Base-by-base conservation (phyloP, 768 basidiomycete genomes). In the Hericium erinaceus region DNA sequence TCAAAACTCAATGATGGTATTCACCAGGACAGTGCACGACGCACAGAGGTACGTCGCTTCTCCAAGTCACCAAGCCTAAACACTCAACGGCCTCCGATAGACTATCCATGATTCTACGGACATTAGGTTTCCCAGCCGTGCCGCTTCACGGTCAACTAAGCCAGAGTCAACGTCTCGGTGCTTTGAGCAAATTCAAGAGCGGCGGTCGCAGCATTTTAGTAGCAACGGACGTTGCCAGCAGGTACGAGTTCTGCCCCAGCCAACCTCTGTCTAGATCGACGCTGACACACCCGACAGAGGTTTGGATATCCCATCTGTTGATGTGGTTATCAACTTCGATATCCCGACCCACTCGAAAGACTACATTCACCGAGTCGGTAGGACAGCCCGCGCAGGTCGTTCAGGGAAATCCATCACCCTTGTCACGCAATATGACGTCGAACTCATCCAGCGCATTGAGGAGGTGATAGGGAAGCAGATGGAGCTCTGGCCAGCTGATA, bases 321-420 rank as follows among this genome's bases (percentile, higher is more conserved):
- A 99, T 67, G 76, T 95, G 39, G 95, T 99, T 57, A 91, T 99
- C 72, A 99, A 99, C 73, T 99, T 92, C 70, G 95, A 97, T 70
- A 88, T 98, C 61, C 97, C 97, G 1, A 92, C 92, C 1, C 92
- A 98, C 69, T 98, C 95, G 15, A 98, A 99, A 75, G 97, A 98
- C 70, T 99, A 99, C 72, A 97, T 99, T 52, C 97, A 99, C 69
- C 85, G 97, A 48, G 97, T 99, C 10, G 97, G 97, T 40, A 84
- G 97, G 57, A 99, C 97, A 37, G 97, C 97, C 6, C 88, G 97
- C 67, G 97, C 97, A 2, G 97, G 97, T n/a, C 83, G 97, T 46
- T 84, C 93, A 1, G 97, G 97, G 48, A 98, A 98, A 74, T 87
- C 92, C 1, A 89, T 99, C 65, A 97, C 95, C n/a, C 81, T 99